phyloP scores from a whole-genome alignment of 345 rosid genomes.

The Dipteronia dyeriana region DNA sequence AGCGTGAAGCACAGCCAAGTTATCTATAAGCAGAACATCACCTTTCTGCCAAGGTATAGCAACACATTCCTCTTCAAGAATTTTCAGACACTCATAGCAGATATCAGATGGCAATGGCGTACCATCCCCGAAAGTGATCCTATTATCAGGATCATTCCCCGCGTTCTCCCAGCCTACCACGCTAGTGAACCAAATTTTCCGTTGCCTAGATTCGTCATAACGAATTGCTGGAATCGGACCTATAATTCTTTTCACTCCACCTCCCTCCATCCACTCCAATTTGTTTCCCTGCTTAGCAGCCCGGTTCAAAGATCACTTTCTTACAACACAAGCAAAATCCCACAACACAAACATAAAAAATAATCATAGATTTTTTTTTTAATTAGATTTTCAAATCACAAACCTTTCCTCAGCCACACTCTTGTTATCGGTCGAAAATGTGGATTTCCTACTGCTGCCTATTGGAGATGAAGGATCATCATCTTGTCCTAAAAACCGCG shows the following conservation, averaged over 20 bases:
- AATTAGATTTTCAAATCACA: background rate
- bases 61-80: conserved; percentile 77
- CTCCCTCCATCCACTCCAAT: conserved; percentile 75
- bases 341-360: background rate
- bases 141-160: conserved; percentile 69
- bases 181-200: conserved; percentile 88
- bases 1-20: conserved; percentile 84
- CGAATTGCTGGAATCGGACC: conserved; percentile 84
- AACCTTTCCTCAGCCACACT: conserved; percentile 73
- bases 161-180: conserved; percentile 88
- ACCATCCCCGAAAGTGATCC: conserved; percentile 75
- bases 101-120: conserved; percentile 59
- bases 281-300: conserved; percentile 79
- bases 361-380: too few species aligned
- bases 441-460: conserved; percentile 94
- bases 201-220: conserved; percentile 54
- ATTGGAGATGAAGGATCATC: conserved; percentile 83
- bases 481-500: conserved; percentile 63
- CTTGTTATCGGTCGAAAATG: conserved; percentile 77
- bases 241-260: conserved; percentile 74
- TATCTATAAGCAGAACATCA: conserved; percentile 70
- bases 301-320: conserved; percentile 34
- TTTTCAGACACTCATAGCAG: conserved; percentile 55
- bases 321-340: background rate
- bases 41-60: conserved; percentile 90